Conservation (phyloP, 352 stramenopile genomes). For the Pythium sukuiense region DNA sequence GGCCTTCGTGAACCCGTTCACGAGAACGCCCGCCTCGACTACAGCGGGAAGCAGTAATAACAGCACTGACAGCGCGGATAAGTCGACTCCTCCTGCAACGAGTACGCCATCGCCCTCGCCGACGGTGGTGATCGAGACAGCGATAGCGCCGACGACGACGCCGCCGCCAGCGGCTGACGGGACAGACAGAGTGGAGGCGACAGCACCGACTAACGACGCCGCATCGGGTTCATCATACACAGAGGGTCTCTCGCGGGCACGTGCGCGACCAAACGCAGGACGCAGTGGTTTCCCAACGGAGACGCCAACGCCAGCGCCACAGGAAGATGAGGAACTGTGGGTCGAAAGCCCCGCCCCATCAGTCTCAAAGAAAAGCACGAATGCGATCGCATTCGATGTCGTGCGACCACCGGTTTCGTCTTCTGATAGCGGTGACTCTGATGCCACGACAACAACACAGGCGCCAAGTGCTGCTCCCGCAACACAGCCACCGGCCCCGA, state of each 20-base stretch:
- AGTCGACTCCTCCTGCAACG: not conserved
- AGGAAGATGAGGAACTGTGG: not conserved
- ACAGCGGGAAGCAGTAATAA: not conserved
- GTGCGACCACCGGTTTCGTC: not conserved
- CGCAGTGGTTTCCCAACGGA: not conserved
- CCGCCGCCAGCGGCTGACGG: not conserved
- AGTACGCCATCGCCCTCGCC: not conserved
- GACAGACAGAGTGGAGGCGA: not conserved
- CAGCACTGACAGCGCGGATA: not conserved
- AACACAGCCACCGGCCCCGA: not conserved
- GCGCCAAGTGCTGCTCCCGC: not conserved
- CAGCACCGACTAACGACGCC: not conserved
- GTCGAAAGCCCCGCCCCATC: not conserved
- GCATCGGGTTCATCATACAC: not conserved
- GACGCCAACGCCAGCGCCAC: not conserved
- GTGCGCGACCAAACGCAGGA: not conserved
- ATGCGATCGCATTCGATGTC: conserved; percentile 20
- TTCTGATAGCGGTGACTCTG: not conserved
- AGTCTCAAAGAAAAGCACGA: conserved; percentile 9
- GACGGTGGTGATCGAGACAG: not conserved
- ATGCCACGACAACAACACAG: not conserved
- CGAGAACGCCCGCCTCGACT: not conserved
- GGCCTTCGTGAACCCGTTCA: not conserved
- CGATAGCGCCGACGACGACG: not conserved
- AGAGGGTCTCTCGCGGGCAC: not conserved